These are phyloP conservation scores for Dendrobium nobile DNA, from an alignment of 106 monocot genomes.

Conservation along the genomic window DNA sequence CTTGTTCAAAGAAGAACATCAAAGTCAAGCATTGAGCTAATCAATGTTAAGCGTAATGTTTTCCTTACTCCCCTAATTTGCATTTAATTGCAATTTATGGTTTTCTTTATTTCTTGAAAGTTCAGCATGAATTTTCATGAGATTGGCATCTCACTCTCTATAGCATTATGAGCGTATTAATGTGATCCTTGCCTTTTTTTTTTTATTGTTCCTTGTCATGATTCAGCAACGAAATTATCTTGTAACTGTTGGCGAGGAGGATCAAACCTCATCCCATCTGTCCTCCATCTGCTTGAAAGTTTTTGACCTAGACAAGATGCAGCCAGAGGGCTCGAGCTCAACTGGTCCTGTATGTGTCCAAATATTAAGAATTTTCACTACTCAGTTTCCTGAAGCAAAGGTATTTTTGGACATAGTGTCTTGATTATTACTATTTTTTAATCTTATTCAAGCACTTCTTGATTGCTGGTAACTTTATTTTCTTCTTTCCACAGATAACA, in stretches of 20 bases:
- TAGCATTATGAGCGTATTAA: neutral
- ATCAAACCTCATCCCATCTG: constrained; percentile 53
- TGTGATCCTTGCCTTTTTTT: neutral
- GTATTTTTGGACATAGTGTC: constrained; percentile 19
- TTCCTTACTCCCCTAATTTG: neutral
- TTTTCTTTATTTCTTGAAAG: neutral
- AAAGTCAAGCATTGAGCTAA: neutral
- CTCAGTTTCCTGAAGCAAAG: constrained; percentile 82
- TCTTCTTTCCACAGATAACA: constrained; percentile 55
- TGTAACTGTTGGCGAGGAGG: constrained; percentile 90
- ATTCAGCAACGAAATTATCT: constrained; percentile 88
- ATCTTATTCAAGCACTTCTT: neutral
- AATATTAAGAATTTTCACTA: constrained; percentile 81
- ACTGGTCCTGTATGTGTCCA: constrained; percentile 78
- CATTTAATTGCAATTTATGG: neutral
- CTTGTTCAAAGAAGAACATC: neutral
- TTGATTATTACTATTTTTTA: neutral
- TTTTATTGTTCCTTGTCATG: constrained; percentile 3
- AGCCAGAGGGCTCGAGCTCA: constrained; percentile 83
- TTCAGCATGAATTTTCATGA: neutral
- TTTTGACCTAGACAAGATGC: constrained; percentile 92
- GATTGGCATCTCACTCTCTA: neutral
- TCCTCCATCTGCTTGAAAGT: constrained; percentile 74
- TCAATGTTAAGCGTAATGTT: neutral
- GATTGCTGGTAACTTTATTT: constrained; percentile 1